Evolutionary conservation across 176 grass and related monocot genomes (phyloP).

Genomic region (Bothriochloa decipiens): DNA sequence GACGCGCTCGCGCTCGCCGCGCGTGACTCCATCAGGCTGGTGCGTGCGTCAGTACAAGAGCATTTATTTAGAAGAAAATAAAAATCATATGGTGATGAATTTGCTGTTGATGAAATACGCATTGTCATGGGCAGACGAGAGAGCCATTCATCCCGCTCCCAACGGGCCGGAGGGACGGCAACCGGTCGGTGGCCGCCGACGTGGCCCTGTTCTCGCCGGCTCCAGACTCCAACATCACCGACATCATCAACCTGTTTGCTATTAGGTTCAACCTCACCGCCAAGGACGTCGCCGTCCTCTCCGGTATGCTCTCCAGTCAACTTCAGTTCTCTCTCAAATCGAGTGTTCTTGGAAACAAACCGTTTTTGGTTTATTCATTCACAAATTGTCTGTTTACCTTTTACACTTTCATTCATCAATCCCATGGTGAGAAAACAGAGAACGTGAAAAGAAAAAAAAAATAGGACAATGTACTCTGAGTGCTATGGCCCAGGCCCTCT

Average conservation of each 20-base stretch:
- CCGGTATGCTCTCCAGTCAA: slow-evolving; percentile 31
- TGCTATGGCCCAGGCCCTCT: too few species aligned
- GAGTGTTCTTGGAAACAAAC: too few species aligned
- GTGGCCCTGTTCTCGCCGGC: slow-evolving; percentile 35
- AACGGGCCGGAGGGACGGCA: slow-evolving; percentile 58
- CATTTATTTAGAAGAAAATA: too few species aligned
- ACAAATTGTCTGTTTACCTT: too few species aligned
- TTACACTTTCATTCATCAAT: too few species aligned
- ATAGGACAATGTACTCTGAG: too few species aligned
- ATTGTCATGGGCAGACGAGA: slow-evolving; percentile 32
- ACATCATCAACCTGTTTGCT: slow-evolving; percentile 48
- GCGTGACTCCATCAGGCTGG: slow-evolving; percentile 48
- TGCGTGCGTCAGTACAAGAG: background rate
- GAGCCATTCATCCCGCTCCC: slow-evolving; percentile 51
- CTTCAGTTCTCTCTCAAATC: too few species aligned
- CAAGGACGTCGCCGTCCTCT: slow-evolving; percentile 68
- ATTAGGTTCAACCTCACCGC: slow-evolving; percentile 61
- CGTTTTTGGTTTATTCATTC: too few species aligned
- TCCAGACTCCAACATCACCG: slow-evolving; percentile 42
- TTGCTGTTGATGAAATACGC: background rate
- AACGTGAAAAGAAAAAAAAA: too few species aligned
- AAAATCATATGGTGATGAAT: too few species aligned
- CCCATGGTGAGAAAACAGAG: too few species aligned
- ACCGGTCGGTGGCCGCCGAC: slow-evolving; percentile 50
- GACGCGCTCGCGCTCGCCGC: slow-evolving; percentile 53